Conservation (phyloP, 768 basidiomycete genomes). For the Tylopilus cervinicoccineus region DNA sequence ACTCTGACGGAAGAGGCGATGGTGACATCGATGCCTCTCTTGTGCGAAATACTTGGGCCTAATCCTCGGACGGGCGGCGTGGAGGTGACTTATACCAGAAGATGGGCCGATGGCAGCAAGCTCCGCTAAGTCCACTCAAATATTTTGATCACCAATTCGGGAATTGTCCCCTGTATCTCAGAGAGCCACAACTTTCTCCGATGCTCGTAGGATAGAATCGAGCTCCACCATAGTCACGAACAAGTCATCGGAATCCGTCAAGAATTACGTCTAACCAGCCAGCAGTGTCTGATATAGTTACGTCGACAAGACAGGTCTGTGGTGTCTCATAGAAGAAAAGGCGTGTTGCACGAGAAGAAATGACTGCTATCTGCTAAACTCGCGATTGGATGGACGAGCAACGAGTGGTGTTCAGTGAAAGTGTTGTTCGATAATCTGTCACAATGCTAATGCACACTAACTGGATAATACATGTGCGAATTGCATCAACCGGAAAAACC, state of each 20-base stretch:
- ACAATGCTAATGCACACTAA: constrained; percentile 4
- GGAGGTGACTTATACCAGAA: not conserved
- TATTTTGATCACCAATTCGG: constrained; percentile 2
- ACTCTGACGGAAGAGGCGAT: not conserved
- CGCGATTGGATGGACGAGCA: not conserved
- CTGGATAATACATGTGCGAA: not conserved
- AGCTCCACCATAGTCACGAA: too few relatives aligned
- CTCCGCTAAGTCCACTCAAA: too few relatives aligned
- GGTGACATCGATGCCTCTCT: not conserved
- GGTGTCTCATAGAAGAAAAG: not conserved
- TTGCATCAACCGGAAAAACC: not conserved
- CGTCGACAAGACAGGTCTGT: not conserved
- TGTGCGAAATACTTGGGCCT: not conserved
- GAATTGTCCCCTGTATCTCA: constrained; percentile 3
- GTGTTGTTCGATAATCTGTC: constrained; percentile 11
- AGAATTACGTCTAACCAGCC: too few relatives aligned
- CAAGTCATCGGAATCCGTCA: too few relatives aligned
- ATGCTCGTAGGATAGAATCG: too few relatives aligned
- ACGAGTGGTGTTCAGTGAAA: not conserved
- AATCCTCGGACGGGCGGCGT: not conserved
- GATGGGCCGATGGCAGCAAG: too few relatives aligned
- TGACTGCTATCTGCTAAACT: not conserved
- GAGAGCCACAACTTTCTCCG: too few relatives aligned
- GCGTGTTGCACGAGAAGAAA: not conserved
- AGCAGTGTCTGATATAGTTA: not conserved